Base-by-base conservation (phyloP, 306 rosid genomes). In the Trichosanthes cucumerina region DNA sequence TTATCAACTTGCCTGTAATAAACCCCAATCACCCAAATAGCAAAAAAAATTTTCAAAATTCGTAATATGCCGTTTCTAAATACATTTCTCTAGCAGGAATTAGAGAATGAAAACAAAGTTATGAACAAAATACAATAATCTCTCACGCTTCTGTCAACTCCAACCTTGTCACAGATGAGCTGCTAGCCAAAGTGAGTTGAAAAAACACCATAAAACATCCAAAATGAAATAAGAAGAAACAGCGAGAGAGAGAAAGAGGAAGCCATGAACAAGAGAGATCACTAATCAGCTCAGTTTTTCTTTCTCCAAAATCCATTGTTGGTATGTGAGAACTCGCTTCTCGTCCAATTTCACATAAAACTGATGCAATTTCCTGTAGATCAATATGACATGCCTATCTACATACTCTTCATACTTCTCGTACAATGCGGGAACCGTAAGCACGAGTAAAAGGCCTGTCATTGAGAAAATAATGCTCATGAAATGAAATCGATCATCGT, bases 391-490 rank as follows among this genome's bases (percentile, higher is more conserved):
- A 86, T 81, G 83, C 78, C 54, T 89, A 87, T 91, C 99, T 62
- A 88, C 87, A 82, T 58, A 81, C 82, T 86, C 90, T 84, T 96
- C 99, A 78, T 80, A 89, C 66, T 88, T 92, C 84, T 92, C 99
- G 64, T 90, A 96, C 57, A 91, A 54, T 43, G 96, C 96, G 18
- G 99, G 98, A 56, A 90, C 72, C 41, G 97, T 92, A 77, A 96
- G 96, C 82, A 88, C 85, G 75, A 90, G 74, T 21, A 87, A 84
- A 26, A 96, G 91, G 80, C 98, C 99, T 96, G 90, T 81, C 84
- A 81, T 75, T 78, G 34, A 58, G 59, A 33, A 57, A 83, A 80
- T 23, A 77, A 85, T 63, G 80, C 31, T 31, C 64, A 79, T 36
- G 57, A 82, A 50, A 79, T 36, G 57, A 82, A 50, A 11, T 80